Evolutionary conservation across 768 basidiomycete genomes (phyloP), one percentile per base, ranked within the genome.

Genomic region (Podaxis pistillaris): DNA sequence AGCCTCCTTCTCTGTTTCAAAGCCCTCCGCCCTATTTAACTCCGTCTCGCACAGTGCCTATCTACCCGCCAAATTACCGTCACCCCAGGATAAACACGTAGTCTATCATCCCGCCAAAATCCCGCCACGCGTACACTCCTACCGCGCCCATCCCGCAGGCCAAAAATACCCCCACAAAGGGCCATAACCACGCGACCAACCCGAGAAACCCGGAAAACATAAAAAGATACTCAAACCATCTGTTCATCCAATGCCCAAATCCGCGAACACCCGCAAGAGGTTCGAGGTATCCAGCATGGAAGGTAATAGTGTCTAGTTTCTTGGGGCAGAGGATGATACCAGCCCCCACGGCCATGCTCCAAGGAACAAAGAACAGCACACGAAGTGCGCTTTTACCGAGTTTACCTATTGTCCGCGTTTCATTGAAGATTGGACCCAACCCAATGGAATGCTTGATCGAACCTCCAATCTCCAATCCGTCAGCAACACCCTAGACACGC

Each of bases 321-420:
- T 68, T 64, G 0, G 81, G 80, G 51, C 67, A 75, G 38, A 79
- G 66, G 5, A 79, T 56, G 53, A 82, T 78, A 13, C 73, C 67
- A 3, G 73, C 80, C 36, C 81, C 80, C n/a, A 81, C 78, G 37
- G 73, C 68, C 41, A 76, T 68, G 60, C 79, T 80, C 81, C 81
- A 82, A 38, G 81, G 81, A 0, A 82, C 56, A 63, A 82, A 81
- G 22, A 75, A 67, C 2, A 75, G 4, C 11, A 73, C 41, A 40
- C 72, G 71, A 36, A 73, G 52, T 8, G 26, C n/a, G 12, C 40
- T 17, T 36, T 46, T 47, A 15, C n/a, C 8, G 1, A 55, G 9
- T 17, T 44, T 17, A 36, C 46, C 22, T 12, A 33, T 47, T 7
- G 60, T 36, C 53, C 53, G 54, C 8, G 19, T 41, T 44, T 26